Evolutionary conservation across 148 eudicot genomes (phyloP), one percentile per base, ranked within the genome.

Genomic region (Gaultheria prostrata): DNA sequence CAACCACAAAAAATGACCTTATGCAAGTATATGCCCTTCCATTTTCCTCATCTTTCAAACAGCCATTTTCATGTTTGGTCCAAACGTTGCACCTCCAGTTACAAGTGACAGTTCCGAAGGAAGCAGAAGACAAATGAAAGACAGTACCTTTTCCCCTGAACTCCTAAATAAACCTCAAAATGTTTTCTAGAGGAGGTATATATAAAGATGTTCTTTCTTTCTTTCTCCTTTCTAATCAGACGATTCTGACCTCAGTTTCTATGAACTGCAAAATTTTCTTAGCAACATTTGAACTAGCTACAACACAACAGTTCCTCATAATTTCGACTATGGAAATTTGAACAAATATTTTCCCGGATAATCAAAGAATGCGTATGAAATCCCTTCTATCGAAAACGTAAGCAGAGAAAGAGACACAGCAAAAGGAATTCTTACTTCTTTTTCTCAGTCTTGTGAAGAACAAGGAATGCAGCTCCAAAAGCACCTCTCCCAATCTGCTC

Each of bases 401-500:
- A 24, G 71, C 15, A 49, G 39, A 53, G 26, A 48, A 74, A n/a
- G 20, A 17, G 17, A 53, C 18, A 53, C 57, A 53, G 57, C 18
- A 73, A 74, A 45, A 74, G 8, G 13, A 73, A 18, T 14, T 77
- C 94, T 88, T 91, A 95, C 98, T 87, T 94, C 84, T 84, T 89
- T 65, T 91, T 91, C 84, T 92, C 96, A 86, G 77, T 13, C 80
- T 86, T 93, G 84, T 92, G 92, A 20, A 91, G 91, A 24, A 95
- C 93, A 86, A 94, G 92, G 84, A 91, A 94, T 82, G 93, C 86
- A 82, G 91, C 83, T 45, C 96, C 98, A 89, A 90, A 89, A 84
- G 92, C 83, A 20, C 94, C 95, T 92, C 91, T 92, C 10, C 93
- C 92, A 93, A 95, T 94, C 87, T 94, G 97, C 89, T 95, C 91